A percentile compares a stretch with the other conserved stretches of the same genome.
Evolutionary conservation across 202 grass and related monocot species (phyloP).

Genomic region (Elaeis oleifera): DNA sequence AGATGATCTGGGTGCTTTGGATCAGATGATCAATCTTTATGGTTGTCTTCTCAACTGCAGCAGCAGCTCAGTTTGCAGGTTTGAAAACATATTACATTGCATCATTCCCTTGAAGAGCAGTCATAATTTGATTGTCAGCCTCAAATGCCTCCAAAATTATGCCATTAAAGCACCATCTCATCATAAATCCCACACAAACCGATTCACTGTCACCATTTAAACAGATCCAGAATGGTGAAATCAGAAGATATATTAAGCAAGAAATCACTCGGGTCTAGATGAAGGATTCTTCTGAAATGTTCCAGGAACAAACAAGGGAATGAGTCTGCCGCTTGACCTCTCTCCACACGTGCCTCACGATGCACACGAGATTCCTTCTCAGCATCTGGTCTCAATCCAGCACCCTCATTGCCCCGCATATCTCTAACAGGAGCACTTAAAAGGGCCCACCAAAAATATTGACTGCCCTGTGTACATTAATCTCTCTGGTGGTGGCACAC

Average conservation of each 20-base stretch:
- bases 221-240: not conserved
- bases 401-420: conserved; percentile 5
- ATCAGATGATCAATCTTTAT: too few species aligned
- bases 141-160: too few species aligned
- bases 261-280: conserved; percentile 41
- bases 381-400: conserved; percentile 38
- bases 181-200: not conserved
- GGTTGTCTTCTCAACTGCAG: too few species aligned
- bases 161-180: not conserved
- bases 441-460: conserved; percentile 96
- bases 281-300: conserved; percentile 44
- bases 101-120: conserved; percentile 10
- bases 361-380: conserved; percentile 40
- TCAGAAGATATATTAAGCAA: not conserved
- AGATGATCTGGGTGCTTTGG: too few species aligned
- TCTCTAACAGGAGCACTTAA: conserved; percentile 34
- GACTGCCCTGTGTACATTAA: conserved; percentile 68
- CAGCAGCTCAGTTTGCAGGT: too few species aligned
- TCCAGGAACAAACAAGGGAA: conserved; percentile 67
- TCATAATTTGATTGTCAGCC: too few species aligned
- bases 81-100: too few species aligned
- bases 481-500: conserved; percentile 46
- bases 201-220: not conserved
- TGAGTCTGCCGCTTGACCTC: conserved; percentile 41
- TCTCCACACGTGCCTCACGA: conserved; percentile 30